Evolutionary conservation across 169 alveolate genomes (phyloP).

Genomic region (Blepharisma undulans): DNA sequence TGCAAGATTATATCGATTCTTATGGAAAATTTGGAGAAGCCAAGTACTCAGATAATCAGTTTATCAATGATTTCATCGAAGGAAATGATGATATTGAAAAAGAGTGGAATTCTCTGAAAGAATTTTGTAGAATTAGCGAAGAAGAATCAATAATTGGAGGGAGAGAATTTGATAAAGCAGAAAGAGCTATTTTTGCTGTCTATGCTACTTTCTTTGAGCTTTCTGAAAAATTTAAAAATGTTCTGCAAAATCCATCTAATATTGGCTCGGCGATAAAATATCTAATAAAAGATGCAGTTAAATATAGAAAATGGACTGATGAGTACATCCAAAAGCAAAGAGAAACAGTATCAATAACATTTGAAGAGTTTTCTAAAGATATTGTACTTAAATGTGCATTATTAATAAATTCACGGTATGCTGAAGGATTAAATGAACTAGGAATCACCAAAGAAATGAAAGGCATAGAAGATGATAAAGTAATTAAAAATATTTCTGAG

Average conservation of each 20-base stretch:
- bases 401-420: background rate
- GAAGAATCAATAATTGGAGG: conserved; percentile 19
- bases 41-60: background rate
- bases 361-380: background rate
- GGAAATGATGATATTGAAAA: conserved; percentile 1
- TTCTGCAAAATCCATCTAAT: background rate
- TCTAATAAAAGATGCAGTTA: background rate
- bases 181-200: conserved; percentile 42
- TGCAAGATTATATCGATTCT: background rate
- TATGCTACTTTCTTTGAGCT: conserved; percentile 21
- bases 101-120: background rate
- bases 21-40: conserved; percentile 23
- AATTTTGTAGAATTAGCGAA: background rate
- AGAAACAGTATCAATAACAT: background rate
- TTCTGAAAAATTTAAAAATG: background rate
- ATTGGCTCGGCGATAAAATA: background rate
- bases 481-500: background rate
- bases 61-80: conserved; percentile 25
- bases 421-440: background rate
- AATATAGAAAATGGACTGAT: background rate
- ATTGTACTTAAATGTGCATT: background rate
- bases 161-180: conserved; percentile 25
- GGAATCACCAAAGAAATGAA: background rate
- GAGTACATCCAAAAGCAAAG: no score
- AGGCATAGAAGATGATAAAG: background rate